Evolutionary conservation across 768 basidiomycete species (phyloP).

Genomic region (Leccinum uliginosum): DNA sequence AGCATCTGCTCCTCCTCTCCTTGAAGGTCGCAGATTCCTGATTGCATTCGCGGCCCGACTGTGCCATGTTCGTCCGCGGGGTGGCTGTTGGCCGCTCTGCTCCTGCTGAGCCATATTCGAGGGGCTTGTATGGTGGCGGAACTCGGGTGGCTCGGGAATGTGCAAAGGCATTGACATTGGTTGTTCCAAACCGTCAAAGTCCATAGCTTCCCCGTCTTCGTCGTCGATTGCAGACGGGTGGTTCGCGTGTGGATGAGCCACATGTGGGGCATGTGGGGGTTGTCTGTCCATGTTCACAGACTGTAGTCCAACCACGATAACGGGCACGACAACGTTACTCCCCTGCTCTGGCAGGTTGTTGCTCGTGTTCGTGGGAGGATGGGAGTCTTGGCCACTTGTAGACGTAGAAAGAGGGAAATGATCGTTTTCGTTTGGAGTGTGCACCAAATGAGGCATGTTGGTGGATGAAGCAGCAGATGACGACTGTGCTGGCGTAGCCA

Average conservation of each 20-base stretch:
- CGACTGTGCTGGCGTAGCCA: conserved; percentile 5
- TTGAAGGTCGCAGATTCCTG: conserved; percentile 47
- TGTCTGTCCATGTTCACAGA: conserved; percentile 54
- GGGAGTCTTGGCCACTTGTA: conserved; percentile 13
- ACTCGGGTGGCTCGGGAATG: conserved; percentile 24
- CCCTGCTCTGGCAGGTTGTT: conserved; percentile 24
- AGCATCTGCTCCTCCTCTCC: conserved; percentile 19
- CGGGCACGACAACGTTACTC: conserved; percentile 60
- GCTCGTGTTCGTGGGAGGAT: conserved; percentile 11
- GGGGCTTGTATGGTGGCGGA: conserved; percentile 13
- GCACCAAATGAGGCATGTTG: conserved; percentile 15
- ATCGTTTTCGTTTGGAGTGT: conserved; percentile 10
- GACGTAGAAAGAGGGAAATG: conserved; percentile 1
- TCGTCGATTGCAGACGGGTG: conserved; percentile 14
- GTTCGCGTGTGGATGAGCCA: conserved; percentile 12
- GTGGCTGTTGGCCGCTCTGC: conserved; percentile 14
- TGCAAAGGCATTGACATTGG: conserved; percentile 25
- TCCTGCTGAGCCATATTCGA: conserved; percentile 11
- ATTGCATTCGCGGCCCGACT: conserved; percentile 61
- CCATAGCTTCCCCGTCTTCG: conserved; percentile 26
- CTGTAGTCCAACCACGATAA: conserved; percentile 81
- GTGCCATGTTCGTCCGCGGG: conserved; percentile 48
- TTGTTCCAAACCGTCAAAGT: conserved; percentile 23
- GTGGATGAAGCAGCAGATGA: conserved; percentile 12
- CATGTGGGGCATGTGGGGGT: conserved; percentile 21